Base-by-base conservation (phyloP, 176 grass and related monocot genomes). In the Elaeis guineensis region DNA sequence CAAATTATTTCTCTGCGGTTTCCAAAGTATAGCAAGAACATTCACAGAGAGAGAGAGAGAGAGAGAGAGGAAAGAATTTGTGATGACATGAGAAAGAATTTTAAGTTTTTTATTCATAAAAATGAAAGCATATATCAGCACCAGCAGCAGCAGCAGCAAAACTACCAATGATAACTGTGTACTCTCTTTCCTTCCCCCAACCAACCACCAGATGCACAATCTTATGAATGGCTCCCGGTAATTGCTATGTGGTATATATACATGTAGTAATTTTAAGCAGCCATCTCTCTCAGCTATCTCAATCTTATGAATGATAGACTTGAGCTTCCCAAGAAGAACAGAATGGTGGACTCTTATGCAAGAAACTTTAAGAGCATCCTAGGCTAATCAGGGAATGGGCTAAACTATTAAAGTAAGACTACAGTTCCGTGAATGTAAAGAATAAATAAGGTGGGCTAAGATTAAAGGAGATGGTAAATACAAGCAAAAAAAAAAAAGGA, bases 71-170 rank as follows among this genome's bases (percentile, higher is more conserved):
- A 73, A 53, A 62, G 61, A 64, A 25, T 48, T 29, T 54, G 71
- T 57, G 71, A 56, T 53, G 60, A 26, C 60, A 64, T 18, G 19
- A 61, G 62, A 74, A 74, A 74, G 61, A 51, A 44, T 44, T 44
- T 44, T 2, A 44, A 12, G 35, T 63, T 55, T 72, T 73, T 89
- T 85, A 89, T 85, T 95, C 85, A 85, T 89, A 75, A 66, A 82
- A 75, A 80, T 72, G 82, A 71, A 65, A 85, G 77, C 49, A 73
- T 81, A 75, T 75, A 77, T 80, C 72, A 74, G 68, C 68, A 81
- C 72, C 63, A 74, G 73, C 69, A 77, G 68, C 69, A n/a, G n/a
- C n/a, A 74, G 69, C 69, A 70, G 59, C 85, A 85, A 75, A 50
- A 66, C 57, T 69, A 85, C 63, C 81, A 35, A 30, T 57, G 53